Evolutionary conservation across 208 protist genomes (phyloP), one percentile per base, ranked within the genome.

Genomic region (Leishmania major): DNA sequence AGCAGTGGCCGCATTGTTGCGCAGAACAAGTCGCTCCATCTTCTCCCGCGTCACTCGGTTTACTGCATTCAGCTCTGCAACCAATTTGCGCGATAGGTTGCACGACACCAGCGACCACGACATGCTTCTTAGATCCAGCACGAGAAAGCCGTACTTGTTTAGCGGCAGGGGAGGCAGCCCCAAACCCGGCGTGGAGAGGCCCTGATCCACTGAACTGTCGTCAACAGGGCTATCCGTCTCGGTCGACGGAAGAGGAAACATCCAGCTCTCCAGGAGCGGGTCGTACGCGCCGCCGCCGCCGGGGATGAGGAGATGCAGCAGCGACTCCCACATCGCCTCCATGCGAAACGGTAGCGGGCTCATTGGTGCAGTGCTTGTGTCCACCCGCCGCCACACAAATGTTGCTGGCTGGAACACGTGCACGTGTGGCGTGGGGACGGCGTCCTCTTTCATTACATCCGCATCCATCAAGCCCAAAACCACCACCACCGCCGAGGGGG

Each of bases 331-430:
- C 51, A 92, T 82, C n/a, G 81, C 55, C 62, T 90, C 83, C n/a
- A 96, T 88, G 49, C 87, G 86, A 72, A 98, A 98, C 3, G 91
- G 86, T 79, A 96, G 91, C n/a, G 95, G 92, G 80, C 87, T 96
- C 77, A 94, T 89, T 3, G 92, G 91, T 28, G 91, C 90, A 28
- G 74, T 79, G 22, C 77, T 78, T 31, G 95, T 98, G 49, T 81
- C 81, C 1, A 98, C 88, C 28, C 91, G 87, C 22, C 86, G 89
- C 93, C 95, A 98, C 11, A 91, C 64, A 43, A 85, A 88, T 28
- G 86, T 95, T 75, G 93, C 79, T 28, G 94, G 84, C 69, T 96
- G 90, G 80, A 98, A 91, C 59, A 95, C 31, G 88, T 94, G 91
- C 45, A 97, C 87, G 64, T 73, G 88, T 13, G 91, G 89, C 31